A percentile compares a stretch with the other conserved stretches of the same genome.
These are phyloP conservation scores for Rickenella mellea DNA, from an alignment of 768 basidiomycete genomes.

Conservation along the genomic window DNA sequence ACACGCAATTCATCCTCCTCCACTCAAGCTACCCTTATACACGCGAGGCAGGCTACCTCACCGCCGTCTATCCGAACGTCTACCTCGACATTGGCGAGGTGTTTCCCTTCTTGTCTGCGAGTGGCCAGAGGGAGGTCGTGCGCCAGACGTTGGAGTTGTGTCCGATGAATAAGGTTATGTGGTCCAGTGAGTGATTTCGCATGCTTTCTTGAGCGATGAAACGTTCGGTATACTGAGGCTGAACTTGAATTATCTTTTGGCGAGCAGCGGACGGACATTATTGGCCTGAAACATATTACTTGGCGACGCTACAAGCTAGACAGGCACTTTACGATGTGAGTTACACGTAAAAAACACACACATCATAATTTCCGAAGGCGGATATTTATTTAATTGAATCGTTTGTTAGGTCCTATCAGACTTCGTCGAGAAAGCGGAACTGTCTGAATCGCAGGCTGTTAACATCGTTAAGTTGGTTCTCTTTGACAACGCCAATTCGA, in stretches of 20 bases:
- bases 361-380: not conserved
- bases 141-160: constrained; percentile 59
- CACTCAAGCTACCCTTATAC: constrained; percentile 76
- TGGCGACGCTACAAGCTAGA: constrained; percentile 57
- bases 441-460: constrained; percentile 47
- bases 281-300: constrained; percentile 74
- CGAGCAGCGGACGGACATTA: constrained; percentile 57
- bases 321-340: constrained; percentile 49
- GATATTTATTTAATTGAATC: not conserved
- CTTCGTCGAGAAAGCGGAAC: constrained; percentile 34
- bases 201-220: not conserved
- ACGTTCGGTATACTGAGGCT: not conserved
- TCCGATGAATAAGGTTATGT: constrained; percentile 73
- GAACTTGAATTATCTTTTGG: not conserved
- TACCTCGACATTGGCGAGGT: constrained; percentile 75
- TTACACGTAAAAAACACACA: not conserved
- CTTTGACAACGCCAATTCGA: constrained; percentile 56
- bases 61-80: constrained; percentile 63
- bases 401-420: constrained; percentile 44
- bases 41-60: constrained; percentile 69
- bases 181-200: constrained; percentile 50
- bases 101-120: constrained; percentile 55
- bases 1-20: constrained; percentile 55
- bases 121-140: constrained; percentile 52
- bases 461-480: constrained; percentile 44